Conservation (phyloP, 768 basidiomycete species). For the Russula foetens region DNA sequence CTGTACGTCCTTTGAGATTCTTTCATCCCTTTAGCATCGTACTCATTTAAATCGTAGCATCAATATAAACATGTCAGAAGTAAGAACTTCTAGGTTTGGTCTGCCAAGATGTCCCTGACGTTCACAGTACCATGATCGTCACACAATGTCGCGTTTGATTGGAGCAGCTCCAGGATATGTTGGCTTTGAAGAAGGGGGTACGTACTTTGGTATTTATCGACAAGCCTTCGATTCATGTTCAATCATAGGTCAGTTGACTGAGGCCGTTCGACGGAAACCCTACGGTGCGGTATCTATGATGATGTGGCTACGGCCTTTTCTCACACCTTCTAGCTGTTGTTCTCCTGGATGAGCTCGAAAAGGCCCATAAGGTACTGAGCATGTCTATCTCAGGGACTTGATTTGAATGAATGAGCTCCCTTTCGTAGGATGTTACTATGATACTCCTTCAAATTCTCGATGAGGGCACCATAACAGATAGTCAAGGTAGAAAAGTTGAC, state of each 20-base stretch:
- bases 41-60: constrained; percentile 40
- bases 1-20: constrained; percentile 40
- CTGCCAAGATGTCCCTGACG: neutral
- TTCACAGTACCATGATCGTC: constrained; percentile 77
- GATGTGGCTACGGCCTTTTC: neutral
- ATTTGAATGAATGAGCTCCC: neutral
- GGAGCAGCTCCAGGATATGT: constrained; percentile 93
- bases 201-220: constrained; percentile 15
- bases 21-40: neutral
- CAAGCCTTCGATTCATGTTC: neutral
- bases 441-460: constrained; percentile 88
- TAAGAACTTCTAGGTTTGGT: constrained; percentile 15
- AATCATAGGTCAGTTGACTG: constrained; percentile 46
- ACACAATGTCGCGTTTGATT: constrained; percentile 84
- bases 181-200: constrained; percentile 63
- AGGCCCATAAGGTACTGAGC: constrained; percentile 67
- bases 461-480: constrained; percentile 84
- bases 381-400: neutral
- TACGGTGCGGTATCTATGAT: constrained; percentile 34
- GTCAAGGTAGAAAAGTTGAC: constrained; percentile 86
- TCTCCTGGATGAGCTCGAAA: constrained; percentile 59
- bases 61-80: constrained; percentile 92
- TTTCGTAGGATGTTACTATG: constrained; percentile 68
- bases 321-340: constrained; percentile 41
- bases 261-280: constrained; percentile 54